These are phyloP conservation scores for Termitomyces sp. DNA, from an alignment of 768 basidiomycete genomes.

Conservation along the genomic window DNA sequence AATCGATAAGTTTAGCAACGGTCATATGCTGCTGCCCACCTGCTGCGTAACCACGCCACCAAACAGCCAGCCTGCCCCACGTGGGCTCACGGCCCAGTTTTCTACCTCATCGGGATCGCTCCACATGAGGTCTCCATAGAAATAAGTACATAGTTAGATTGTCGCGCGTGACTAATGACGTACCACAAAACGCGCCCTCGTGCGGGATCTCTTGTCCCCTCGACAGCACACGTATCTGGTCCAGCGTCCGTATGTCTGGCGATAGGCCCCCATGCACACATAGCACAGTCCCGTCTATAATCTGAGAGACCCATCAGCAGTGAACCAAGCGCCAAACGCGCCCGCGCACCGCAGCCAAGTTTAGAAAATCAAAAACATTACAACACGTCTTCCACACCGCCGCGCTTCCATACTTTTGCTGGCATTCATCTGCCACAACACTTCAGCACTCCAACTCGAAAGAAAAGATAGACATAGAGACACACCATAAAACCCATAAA, in stretches of 20 bases:
- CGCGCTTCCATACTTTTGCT: conserved; percentile 95
- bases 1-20: neutral
- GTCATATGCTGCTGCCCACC: conserved; percentile 32
- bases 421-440: conserved; percentile 74
- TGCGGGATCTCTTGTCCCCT: conserved; percentile 98
- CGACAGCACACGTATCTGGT: conserved; percentile 89
- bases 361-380: conserved; percentile 92
- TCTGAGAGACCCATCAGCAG: conserved; percentile 39
- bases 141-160: neutral
- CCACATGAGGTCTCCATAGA: conserved; percentile 91
- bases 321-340: neutral
- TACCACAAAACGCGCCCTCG: conserved; percentile 96
- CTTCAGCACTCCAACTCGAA: neutral
- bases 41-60: conserved; percentile 83
- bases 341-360: conserved; percentile 81
- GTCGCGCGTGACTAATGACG: conserved; percentile 14
- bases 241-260: conserved; percentile 91
- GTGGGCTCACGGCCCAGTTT: conserved; percentile 94
- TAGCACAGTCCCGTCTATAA: conserved; percentile 87
- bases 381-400: conserved; percentile 98
- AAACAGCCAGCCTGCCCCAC: conserved; percentile 95
- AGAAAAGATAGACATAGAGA: neutral
- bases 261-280: conserved; percentile 97
- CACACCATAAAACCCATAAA: conserved; percentile 97
- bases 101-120: conserved; percentile 94